Base-by-base conservation (phyloP, 495 filamentous ascomycete species). In the Penicillium chermesinum region DNA sequence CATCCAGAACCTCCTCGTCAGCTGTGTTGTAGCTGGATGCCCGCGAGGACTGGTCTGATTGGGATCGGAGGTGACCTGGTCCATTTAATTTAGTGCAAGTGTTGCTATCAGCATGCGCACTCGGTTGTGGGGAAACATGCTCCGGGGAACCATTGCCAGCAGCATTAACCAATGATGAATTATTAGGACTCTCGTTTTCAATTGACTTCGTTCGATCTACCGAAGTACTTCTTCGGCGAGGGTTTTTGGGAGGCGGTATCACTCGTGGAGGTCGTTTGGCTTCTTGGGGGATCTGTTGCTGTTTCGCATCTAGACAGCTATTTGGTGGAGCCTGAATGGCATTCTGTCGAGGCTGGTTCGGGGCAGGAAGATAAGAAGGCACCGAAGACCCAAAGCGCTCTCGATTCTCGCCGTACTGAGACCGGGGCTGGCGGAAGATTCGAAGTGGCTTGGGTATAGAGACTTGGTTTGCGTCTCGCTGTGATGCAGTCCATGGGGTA, bases 1-100 rank as follows among this genome's bases (percentile, higher is more conserved):
- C 42, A 39, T 56, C 50, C 14, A 54, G 48, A 7, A 54, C 50
- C 35, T 58, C 54, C 48, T 72, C 69, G 14, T 70, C 64, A 18
- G 69, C 69, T 3, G 69, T 72, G 15, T 72, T 58, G 33, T 72
- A 72, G 35, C 64, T 66, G 10, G 66, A 45, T 48, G 45, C 38
- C 39, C 40, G 1, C 46, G 47, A 63, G 10, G 49, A 55, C 17
- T 17, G 39, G 6, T 40, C 40, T 9, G 58, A 59, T 5, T 60
- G 52, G 8, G 53, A 35, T 33, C 56, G 42, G 37, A 45, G 57
- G 12, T 48, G 53, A 14, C 37, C 48, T 16, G 47, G 42, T 17
- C 32, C 22, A 22, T 40, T 33, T 14, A 20, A 10, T 2, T 19
- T 41, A 15, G 30, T 32, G 0, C 14, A 21, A 33, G 48, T 33